Base-by-base conservation (phyloP, 116 monocot genomes). In the Zostera marina region DNA sequence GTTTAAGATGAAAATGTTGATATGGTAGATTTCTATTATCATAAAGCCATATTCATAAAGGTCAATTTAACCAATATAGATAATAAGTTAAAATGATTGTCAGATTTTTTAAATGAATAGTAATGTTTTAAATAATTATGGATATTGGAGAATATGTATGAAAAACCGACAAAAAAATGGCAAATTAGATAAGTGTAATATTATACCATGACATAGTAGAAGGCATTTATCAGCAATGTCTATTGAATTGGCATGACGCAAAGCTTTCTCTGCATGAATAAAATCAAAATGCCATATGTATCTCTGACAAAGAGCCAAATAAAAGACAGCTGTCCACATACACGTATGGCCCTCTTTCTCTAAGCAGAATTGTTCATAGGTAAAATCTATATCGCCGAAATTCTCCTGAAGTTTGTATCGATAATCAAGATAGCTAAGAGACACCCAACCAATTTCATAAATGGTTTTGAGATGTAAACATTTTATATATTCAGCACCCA, bases 131-230 rank as follows among this genome's bases (percentile, higher is more conserved):
- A 19, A 48, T 4, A 8, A 5, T 47, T n/a, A 20, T 49, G 4
- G 5, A 3, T 14, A 47, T 14, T 47, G 13, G 7, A 49, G 49
- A 20, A 49, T 49, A 7, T 16, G 48, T 7, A 48, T 47, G 47
- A n/a, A 7, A 48, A 7, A 48, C 8, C 7, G 38, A 14, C 38
- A 38, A 14, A 55, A 1, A 14, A 56, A 56, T 14, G 2, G 38
- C n/a, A 32, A 19, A 14, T 56, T n/a, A 56, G 38, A 26, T 32
- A 14, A 0, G 4, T 38, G 9, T 38, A 44, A 17, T 8, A 39
- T 7, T 15, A 71, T 75, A 98, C 98, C 98, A 62, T 90, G 81
- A 59, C 72, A 79, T 32, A 98, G 83, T 68, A 90, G 74, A 63
- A 90, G 63, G 68, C 98, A 98, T 25, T 81, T 75, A 21, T 98